Evolutionary conservation across 345 rosid genomes (phyloP), one percentile per base, ranked within the genome.

Genomic region (Moringa oleifera): DNA sequence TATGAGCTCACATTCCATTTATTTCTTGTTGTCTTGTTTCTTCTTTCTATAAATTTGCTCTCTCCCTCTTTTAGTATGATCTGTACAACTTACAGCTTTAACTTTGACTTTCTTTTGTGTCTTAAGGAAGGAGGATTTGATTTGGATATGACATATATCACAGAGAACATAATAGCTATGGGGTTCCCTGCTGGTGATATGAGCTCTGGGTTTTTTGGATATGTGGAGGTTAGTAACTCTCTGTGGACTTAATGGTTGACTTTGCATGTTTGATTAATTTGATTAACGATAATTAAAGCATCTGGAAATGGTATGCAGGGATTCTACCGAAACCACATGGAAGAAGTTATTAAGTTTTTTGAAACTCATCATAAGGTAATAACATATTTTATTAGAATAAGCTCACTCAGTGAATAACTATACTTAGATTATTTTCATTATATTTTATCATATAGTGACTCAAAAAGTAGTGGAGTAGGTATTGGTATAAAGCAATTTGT

Each of bases 111-210:
- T 56, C 9, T 59, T 5, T 24, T 18, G 1, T 76, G 11, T 28
- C 23, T 78, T 47, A 66, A 89, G 96, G 96, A 89, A 72, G 96
- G 93, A 73, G 96, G 87, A 53, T 89, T 89, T 68, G 96, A 89
- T 78, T 75, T 89, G 80, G 96, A 86, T 75, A 72, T 86, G 80
- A 86, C 93, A 17, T 89, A 86, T 60, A 86, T 86, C 71, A 89
- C 91, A 8, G 96, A 89, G 80, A 89, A 89, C 64, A 78, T 89
- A 23, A 86, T 86, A 73, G 96, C 96, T 23, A 89, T 89, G 96
- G 96, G 96, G n/a, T 89, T 89, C 69, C 96, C 96, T 78, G 96
- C 96, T 73, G 96, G 96, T 70, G 93, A 86, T 72, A 78, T 84
- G 94, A 89, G 96, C 68, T 89, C 96, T 66, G 96, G 96, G 22